A percentile compares a stretch with the other conserved stretches of the same genome.
phyloP scores from a whole-genome alignment of 2,329 filamentous ascomycete genomes.

The Monosporascus sp. region DNA sequence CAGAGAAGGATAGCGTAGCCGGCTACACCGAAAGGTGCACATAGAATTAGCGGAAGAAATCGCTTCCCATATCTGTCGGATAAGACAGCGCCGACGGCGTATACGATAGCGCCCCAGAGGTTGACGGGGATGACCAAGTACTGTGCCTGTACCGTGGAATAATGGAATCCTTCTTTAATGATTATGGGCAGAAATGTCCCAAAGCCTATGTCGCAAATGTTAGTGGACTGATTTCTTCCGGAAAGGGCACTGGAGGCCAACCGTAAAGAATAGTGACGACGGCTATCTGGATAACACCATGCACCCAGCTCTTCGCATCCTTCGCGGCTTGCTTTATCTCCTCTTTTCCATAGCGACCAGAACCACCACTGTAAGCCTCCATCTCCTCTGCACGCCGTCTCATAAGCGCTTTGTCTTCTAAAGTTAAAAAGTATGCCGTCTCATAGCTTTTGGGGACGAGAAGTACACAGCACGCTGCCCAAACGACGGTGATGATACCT shows the following conservation, averaged over 20 bases:
- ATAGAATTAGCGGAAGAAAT: constrained; percentile 29
- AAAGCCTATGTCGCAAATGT: constrained; percentile 20
- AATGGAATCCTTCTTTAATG: constrained; percentile 32
- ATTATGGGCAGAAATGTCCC: constrained; percentile 37
- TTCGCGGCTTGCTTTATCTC: constrained; percentile 18
- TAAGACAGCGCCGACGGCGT: constrained; percentile 30
- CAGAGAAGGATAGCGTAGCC: constrained; percentile 22
- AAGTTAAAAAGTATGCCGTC: constrained; percentile 14
- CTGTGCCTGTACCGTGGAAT: constrained; percentile 30
- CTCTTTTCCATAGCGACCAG: constrained; percentile 14
- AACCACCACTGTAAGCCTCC: constrained; percentile 16
- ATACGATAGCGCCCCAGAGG: constrained; percentile 33
- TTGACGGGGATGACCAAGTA: constrained; percentile 37
- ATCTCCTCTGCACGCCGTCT: constrained; percentile 14
- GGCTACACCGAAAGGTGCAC: constrained; percentile 19
- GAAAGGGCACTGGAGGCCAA: not conserved
- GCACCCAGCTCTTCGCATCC: constrained; percentile 21
- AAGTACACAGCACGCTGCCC: constrained; percentile 7
- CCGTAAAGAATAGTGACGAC: constrained; percentile 33
- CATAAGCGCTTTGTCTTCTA: constrained; percentile 16
- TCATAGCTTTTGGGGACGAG: constrained; percentile 13
- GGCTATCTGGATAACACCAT: constrained; percentile 31
- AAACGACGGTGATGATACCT: constrained; percentile 13
- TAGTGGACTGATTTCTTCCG: not conserved
- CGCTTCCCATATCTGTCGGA: constrained; percentile 31